A percentile compares a stretch with the other conserved stretches of the same genome.
Evolutionary conservation across 148 eudicot species (phyloP).

Genomic region (Nepenthes gracilis): DNA sequence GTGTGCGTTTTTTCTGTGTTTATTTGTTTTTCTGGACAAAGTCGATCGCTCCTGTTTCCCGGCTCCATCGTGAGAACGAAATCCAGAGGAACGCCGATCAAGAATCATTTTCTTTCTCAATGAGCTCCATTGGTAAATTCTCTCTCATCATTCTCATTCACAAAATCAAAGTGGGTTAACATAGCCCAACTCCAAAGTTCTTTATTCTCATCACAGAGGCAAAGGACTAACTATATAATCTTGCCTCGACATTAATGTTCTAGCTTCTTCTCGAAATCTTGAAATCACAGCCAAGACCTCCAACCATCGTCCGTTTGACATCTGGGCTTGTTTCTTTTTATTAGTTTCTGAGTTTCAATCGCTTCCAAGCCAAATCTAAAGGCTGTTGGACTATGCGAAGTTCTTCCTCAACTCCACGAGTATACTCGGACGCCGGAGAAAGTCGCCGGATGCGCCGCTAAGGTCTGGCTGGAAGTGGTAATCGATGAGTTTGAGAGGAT

Average conservation of each 20-base stretch:
- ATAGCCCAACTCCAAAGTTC: constrained; percentile 9
- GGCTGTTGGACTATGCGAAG: constrained; percentile 45
- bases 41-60: no score
- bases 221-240: not conserved
- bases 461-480: constrained; percentile 64
- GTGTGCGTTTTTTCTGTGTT: no score
- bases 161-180: not conserved
- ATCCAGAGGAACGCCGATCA: no score
- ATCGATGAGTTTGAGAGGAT: constrained; percentile 40
- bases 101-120: not conserved
- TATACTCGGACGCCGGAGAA: constrained; percentile 34
- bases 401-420: constrained; percentile 38
- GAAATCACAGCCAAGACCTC: not conserved
- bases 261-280: not conserved
- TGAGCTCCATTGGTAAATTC: constrained; percentile 2
- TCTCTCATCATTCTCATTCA: not conserved
- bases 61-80: no score
- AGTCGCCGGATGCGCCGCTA: constrained; percentile 66
- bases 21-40: no score
- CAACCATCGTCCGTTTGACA: constrained; percentile 2
- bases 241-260: not conserved
- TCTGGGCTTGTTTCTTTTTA: constrained; percentile 17
- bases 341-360: constrained; percentile 54
- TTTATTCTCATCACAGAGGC: constrained; percentile 9
- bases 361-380: constrained; percentile 50